phyloP scores from a whole-genome alignment of 2,329 filamentous ascomycete species.

The Fusarium caatingaense region DNA sequence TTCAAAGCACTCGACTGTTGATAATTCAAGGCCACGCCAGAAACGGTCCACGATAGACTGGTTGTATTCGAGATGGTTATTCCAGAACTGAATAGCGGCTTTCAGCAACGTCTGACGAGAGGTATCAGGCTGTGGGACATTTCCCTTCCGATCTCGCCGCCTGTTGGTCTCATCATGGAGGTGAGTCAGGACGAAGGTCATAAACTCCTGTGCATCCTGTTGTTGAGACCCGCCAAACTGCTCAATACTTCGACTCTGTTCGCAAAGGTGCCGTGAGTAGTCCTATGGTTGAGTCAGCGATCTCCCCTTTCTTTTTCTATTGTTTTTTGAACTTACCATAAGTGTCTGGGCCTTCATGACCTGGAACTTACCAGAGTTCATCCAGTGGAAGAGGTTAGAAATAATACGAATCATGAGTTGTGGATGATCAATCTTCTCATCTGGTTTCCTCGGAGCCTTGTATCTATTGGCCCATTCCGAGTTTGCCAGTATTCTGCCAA shows the following conservation, averaged over 20 bases:
- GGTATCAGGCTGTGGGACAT: constrained; percentile 49
- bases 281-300: constrained; percentile 55
- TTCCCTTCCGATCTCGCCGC: constrained; percentile 57
- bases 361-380: constrained; percentile 62
- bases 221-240: constrained; percentile 79
- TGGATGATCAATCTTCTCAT: constrained; percentile 63
- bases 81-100: constrained; percentile 81
- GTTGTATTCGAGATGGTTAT: constrained; percentile 74
- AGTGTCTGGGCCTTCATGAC: constrained; percentile 66
- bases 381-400: constrained; percentile 68
- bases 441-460: constrained; percentile 74
- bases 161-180: constrained; percentile 88
- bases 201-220: constrained; percentile 93
- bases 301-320: constrained; percentile 24
- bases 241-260: constrained; percentile 44
- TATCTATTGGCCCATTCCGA: constrained; percentile 70
- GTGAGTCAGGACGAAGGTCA: constrained; percentile 82
- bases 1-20: constrained; percentile 74
- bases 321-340: constrained; percentile 60
- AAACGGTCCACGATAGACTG: constrained; percentile 81
- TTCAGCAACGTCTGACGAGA: constrained; percentile 54
- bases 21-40: constrained; percentile 81
- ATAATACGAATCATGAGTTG: constrained; percentile 71
- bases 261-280: constrained; percentile 61
- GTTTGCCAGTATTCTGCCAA: constrained; percentile 73